Conservation (phyloP, 306 rosid genomes). For the Glycine tomentella region DNA sequence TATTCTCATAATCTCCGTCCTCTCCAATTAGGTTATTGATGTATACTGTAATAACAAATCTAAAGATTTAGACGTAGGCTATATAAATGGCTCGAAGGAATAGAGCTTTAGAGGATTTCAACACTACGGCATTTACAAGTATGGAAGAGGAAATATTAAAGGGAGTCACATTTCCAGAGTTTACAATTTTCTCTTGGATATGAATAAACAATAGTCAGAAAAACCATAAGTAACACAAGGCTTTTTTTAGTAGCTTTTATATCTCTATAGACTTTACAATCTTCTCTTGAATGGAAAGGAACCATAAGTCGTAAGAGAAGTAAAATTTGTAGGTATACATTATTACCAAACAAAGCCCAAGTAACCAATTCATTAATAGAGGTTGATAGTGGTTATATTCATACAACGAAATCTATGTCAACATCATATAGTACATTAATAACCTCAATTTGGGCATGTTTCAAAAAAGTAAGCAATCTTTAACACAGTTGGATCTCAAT, state of each 20-base stretch:
- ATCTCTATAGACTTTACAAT: neutral
- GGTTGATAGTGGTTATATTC: neutral
- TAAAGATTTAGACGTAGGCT: too few species aligned
- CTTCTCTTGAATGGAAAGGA: neutral
- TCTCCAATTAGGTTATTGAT: too few species aligned
- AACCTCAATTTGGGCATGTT: constrained; percentile 8
- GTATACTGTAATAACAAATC: too few species aligned
- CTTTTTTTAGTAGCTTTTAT: too few species aligned
- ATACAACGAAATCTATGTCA: neutral
- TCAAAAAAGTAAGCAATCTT: neutral
- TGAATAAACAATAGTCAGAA: neutral
- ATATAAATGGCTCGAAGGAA: too few species aligned
- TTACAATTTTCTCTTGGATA: neutral
- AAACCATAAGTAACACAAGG: too few species aligned
- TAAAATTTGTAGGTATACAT: neutral
- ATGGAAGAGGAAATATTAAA: neutral
- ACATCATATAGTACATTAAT: constrained; percentile 9
- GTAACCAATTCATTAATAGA: neutral
- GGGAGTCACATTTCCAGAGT: neutral
- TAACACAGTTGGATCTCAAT: constrained; percentile 13
- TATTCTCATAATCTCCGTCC: too few species aligned
- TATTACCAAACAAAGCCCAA: neutral
- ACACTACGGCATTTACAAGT: neutral
- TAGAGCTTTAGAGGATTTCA: neutral
- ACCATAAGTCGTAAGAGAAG: neutral